Conservation (phyloP, 2,329 filamentous ascomycete species). For the Aspergillus neoniger region DNA sequence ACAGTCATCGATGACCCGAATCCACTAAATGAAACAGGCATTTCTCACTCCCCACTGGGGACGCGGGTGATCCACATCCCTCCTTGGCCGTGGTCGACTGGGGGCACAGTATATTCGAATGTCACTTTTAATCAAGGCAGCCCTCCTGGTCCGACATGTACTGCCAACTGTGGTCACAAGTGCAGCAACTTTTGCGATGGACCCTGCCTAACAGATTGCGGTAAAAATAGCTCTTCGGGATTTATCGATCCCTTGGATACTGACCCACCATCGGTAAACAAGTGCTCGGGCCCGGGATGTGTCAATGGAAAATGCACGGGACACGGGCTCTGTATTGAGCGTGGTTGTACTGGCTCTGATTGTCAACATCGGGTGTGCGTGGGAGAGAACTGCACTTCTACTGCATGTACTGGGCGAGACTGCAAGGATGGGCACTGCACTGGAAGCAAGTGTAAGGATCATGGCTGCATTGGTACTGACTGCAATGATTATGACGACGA, state of each 20-base stretch:
- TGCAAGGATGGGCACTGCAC: conserved; percentile 10
- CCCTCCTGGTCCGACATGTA: conserved; percentile 17
- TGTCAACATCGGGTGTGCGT: conserved; percentile 14
- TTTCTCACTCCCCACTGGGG: too few relatives aligned
- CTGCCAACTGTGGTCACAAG: conserved; percentile 15
- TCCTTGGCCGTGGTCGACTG: conserved; percentile 21
- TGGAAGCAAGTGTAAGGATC: conserved; percentile 9
- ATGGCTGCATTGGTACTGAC: conserved; percentile 17
- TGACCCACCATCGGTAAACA: conserved; percentile 13
- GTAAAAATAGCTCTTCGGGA: conserved; percentile 1
- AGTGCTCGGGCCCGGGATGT: conserved; percentile 17
- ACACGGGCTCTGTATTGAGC: conserved; percentile 6
- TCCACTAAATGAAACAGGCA: too few relatives aligned
- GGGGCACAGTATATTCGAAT: conserved; percentile 4
- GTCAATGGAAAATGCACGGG: conserved; percentile 11
- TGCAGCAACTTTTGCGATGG: conserved; percentile 15
- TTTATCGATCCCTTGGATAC: conserved; percentile 17
- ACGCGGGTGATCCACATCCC: conserved; percentile 15
- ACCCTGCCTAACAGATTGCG: conserved; percentile 13
- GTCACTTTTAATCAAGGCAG: conserved; percentile 14
- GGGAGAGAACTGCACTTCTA: conserved; percentile 11
- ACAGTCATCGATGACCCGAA: too few relatives aligned
- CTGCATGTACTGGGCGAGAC: conserved; percentile 14
- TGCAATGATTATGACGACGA: conserved; percentile 5
- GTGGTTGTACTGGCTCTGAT: conserved; percentile 16